Percentiles rank a stretch among this genome's conserved stretches.
Evolutionary conservation across 2,329 filamentous ascomycete genomes (phyloP).

Genomic region (Xylaria sp.): DNA sequence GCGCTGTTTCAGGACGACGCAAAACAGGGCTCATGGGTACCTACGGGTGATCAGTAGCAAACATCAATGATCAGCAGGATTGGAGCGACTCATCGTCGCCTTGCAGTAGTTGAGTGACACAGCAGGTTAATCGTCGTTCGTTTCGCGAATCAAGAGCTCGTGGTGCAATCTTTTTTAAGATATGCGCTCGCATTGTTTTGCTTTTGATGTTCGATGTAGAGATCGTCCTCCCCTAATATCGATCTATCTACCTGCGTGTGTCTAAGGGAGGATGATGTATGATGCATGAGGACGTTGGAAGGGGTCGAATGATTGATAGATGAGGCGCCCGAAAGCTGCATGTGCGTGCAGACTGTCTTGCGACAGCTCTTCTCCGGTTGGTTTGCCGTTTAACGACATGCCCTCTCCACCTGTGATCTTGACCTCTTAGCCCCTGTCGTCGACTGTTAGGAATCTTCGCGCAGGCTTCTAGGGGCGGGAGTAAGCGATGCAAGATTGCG

Average conservation of each 20-base stretch:
- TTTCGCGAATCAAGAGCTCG: constrained; percentile 24
- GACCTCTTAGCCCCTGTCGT: constrained; percentile 38
- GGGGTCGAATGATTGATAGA: constrained; percentile 24
- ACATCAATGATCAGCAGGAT: constrained; percentile 42
- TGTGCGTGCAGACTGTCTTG: constrained; percentile 26
- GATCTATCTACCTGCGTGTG: constrained; percentile 8
- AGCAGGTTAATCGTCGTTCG: constrained; percentile 24
- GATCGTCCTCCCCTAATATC: constrained; percentile 8
- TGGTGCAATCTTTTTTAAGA: neutral
- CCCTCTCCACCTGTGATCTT: constrained; percentile 25
- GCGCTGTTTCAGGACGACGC: constrained; percentile 44
- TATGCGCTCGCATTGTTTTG: constrained; percentile 5
- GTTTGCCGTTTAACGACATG: constrained; percentile 22
- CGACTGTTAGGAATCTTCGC: constrained; percentile 28
- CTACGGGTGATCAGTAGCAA: constrained; percentile 41
- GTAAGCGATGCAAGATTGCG: constrained; percentile 43
- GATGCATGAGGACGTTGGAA: constrained; percentile 27
- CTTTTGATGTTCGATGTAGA: constrained; percentile 16
- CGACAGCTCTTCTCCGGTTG: constrained; percentile 26
- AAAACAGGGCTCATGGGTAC: constrained; percentile 41
- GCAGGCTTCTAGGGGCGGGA: constrained; percentile 41
- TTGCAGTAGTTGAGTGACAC: constrained; percentile 37
- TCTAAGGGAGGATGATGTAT: constrained; percentile 20
- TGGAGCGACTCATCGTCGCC: constrained; percentile 25
- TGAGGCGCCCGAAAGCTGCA: constrained; percentile 30